phyloP scores from a whole-genome alignment of 2,329 filamentous ascomycete species.

The Colletotrichum salicis region DNA sequence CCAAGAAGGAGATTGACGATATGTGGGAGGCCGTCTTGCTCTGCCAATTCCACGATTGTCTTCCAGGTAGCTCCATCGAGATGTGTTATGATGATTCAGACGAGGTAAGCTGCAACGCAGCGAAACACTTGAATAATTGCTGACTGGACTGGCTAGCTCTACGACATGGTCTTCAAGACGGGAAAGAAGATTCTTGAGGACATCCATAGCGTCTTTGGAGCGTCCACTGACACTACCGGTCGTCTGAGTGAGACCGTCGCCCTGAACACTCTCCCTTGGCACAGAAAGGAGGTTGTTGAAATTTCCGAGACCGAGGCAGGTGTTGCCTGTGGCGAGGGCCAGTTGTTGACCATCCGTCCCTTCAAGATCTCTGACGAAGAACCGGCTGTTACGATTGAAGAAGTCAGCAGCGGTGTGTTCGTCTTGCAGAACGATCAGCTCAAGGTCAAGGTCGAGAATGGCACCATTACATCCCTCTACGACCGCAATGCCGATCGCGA shows the following conservation, averaged over 20 bases:
- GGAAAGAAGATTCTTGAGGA: slow-evolving; percentile 78
- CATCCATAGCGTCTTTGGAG: slow-evolving; percentile 74
- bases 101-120: slow-evolving; percentile 59
- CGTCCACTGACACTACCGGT: slow-evolving; percentile 57
- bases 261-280: slow-evolving; percentile 90
- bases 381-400: slow-evolving; percentile 62
- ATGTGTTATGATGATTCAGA: slow-evolving; percentile 99
- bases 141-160: slow-evolving; percentile 65
- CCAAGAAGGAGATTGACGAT: slow-evolving; percentile 90
- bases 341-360: slow-evolving; percentile 60
- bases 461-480: slow-evolving; percentile 85
- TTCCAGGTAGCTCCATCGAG: slow-evolving; percentile 93
- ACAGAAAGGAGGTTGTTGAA: slow-evolving; percentile 77
- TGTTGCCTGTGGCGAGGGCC: slow-evolving; percentile 67
- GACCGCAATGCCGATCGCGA: slow-evolving; percentile 81
- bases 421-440: slow-evolving; percentile 83
- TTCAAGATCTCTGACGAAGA: slow-evolving; percentile 58
- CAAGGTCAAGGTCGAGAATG: slow-evolving; percentile 75
- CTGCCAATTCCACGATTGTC: slow-evolving; percentile 97
- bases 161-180: slow-evolving; percentile 82
- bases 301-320: slow-evolving; percentile 65
- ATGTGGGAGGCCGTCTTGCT: slow-evolving; percentile 95
- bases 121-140: slow-evolving; percentile 23
- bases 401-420: slow-evolving; percentile 71
- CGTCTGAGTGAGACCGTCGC: slow-evolving; percentile 65